phyloP scores from a whole-genome alignment of 139 green algal genomes.

The Chlamydomonas sphaeroides region DNA sequence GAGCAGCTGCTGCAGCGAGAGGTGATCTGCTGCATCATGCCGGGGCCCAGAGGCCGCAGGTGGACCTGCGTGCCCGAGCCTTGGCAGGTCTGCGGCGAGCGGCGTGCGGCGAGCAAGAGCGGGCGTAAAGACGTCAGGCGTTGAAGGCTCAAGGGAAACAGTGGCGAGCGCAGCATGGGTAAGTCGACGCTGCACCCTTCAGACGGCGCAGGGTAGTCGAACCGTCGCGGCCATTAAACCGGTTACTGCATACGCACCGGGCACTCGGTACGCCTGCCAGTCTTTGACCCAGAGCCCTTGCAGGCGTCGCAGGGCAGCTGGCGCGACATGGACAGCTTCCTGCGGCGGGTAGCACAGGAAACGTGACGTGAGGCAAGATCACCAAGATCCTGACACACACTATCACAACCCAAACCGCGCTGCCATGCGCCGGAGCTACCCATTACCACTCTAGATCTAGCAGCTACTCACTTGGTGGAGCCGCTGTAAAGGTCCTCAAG shows the following conservation, averaged over 20 bases:
- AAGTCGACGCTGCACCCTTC: too few species aligned
- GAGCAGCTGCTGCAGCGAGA: conserved; percentile 84
- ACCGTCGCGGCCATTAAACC: too few species aligned
- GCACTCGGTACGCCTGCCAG: conserved; percentile 83
- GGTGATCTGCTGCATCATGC: conserved; percentile 99
- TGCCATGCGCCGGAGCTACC: too few species aligned
- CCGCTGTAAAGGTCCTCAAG: conserved; percentile 95
- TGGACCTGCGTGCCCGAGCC: conserved; percentile 91
- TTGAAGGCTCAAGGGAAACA: too few species aligned
- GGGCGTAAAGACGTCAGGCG: too few species aligned
- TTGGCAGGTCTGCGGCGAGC: conserved; percentile 74
- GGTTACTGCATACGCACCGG: too few species aligned
- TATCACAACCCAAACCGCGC: too few species aligned
- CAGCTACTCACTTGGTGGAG: conserved; percentile 69
- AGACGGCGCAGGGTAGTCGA: too few species aligned
- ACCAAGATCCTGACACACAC: too few species aligned
- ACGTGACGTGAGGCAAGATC: too few species aligned
- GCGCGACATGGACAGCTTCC: conserved; percentile 93
- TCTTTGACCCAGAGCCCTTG: conserved; percentile 90
- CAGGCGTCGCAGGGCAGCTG: conserved; percentile 93
- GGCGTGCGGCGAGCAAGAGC: background rate
- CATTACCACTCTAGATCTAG: background rate
- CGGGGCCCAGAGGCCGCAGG: conserved; percentile 92
- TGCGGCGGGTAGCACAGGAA: too few species aligned
- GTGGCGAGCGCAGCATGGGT: too few species aligned